Conservation (phyloP, 495 filamentous ascomycete species). For the Penicillium riverlandense region DNA sequence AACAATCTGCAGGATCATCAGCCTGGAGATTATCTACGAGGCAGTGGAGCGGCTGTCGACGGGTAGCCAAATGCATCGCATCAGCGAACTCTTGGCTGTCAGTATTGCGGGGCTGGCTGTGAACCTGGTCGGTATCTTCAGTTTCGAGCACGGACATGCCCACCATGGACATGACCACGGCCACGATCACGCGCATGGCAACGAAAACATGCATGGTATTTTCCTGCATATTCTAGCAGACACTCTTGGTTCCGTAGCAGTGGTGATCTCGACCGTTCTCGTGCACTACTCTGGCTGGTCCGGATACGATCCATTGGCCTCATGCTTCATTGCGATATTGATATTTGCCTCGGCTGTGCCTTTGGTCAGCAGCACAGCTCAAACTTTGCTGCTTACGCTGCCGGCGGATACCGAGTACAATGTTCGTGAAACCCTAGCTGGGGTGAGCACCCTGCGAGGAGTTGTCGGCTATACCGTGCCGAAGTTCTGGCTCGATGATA, state of each 20-base stretch:
- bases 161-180: slow-evolving; percentile 56
- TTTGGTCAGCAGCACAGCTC: slow-evolving; percentile 76
- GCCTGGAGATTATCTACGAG: slow-evolving; percentile 93
- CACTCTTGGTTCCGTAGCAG: slow-evolving; percentile 87
- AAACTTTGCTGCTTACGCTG: slow-evolving; percentile 72
- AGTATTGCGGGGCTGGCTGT: slow-evolving; percentile 78
- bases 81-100: slow-evolving; percentile 81
- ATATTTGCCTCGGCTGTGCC: slow-evolving; percentile 87
- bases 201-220: slow-evolving; percentile 99
- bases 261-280: slow-evolving; percentile 84
- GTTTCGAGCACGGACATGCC: slow-evolving; percentile 65
- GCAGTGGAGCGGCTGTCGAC: slow-evolving; percentile 80
- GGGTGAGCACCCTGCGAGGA: slow-evolving; percentile 73
- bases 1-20: slow-evolving; percentile 64
- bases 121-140: slow-evolving; percentile 85
- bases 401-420: slow-evolving; percentile 84
- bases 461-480: slow-evolving; percentile 83
- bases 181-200: slow-evolving; percentile 67
- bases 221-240: slow-evolving; percentile 95
- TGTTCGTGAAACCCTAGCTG: slow-evolving; percentile 76
- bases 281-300: slow-evolving; percentile 83
- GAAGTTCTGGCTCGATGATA: slow-evolving; percentile 90
- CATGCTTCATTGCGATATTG: slow-evolving; percentile 84
- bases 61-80: slow-evolving; percentile 71
- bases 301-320: slow-evolving; percentile 93